Percentiles rank a stretch among this genome's conserved stretches.
Conservation (phyloP, 2,329 filamentous ascomycete genomes). For the Penicillium aurantiogriseum region DNA sequence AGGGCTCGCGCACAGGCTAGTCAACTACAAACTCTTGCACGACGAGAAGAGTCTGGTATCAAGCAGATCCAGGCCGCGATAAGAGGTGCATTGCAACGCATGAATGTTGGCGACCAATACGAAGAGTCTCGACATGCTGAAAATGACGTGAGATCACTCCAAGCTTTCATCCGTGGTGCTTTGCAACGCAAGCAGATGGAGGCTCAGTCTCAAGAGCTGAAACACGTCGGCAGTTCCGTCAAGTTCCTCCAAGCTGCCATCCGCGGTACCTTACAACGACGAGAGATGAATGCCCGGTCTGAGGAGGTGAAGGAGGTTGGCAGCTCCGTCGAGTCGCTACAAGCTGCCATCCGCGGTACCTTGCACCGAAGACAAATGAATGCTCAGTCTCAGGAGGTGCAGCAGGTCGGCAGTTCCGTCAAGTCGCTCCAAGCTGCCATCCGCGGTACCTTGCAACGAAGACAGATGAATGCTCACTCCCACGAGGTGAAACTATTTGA, state of each 20-base stretch:
- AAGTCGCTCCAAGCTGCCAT: slow-evolving; percentile 59
- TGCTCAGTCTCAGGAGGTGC: slow-evolving; percentile 31
- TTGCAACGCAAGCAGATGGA: slow-evolving; percentile 53
- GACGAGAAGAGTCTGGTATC: slow-evolving; percentile 44
- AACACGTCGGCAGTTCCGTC: slow-evolving; percentile 50
- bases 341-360: slow-evolving; percentile 66
- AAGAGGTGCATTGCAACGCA: slow-evolving; percentile 47
- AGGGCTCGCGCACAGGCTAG: slow-evolving; percentile 45
- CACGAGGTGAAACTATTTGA: slow-evolving; percentile 29
- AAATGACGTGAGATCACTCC: slow-evolving; percentile 57
- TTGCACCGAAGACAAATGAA: slow-evolving; percentile 53
- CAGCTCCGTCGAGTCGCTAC: slow-evolving; percentile 50
- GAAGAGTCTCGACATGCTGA: slow-evolving; percentile 45
- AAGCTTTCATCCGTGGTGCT: slow-evolving; percentile 67
- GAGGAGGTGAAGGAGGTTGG: slow-evolving; percentile 47
- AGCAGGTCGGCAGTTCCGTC: slow-evolving; percentile 50
- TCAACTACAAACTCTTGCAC: slow-evolving; percentile 40
- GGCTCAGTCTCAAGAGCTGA: slow-evolving; percentile 35
- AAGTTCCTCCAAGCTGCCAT: slow-evolving; percentile 59
- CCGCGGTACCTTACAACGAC: slow-evolving; percentile 65
- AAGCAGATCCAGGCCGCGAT: slow-evolving; percentile 58
- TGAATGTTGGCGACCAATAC: slow-evolving; percentile 40
- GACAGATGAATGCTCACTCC: slow-evolving; percentile 33
- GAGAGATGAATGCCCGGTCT: slow-evolving; percentile 32
- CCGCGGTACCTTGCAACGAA: slow-evolving; percentile 65